These are phyloP conservation scores for Mortierella sp. DNA, from an alignment of 371 early-diverging fungal species.

Conservation along the genomic window DNA sequence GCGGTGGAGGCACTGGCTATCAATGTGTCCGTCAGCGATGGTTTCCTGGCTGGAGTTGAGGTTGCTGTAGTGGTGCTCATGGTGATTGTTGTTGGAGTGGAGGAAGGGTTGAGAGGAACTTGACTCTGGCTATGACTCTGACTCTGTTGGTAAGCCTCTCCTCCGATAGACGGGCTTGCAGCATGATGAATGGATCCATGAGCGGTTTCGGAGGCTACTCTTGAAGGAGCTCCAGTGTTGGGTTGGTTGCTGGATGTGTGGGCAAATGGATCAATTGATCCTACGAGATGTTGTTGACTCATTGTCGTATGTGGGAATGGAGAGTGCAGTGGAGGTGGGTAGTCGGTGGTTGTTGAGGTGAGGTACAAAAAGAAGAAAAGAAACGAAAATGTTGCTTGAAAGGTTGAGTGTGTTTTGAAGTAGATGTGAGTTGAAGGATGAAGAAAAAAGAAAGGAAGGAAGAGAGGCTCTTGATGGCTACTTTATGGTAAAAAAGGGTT, in stretches of 20 bases:
- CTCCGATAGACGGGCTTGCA: background rate
- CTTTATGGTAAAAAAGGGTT: too few species aligned
- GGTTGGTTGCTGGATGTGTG: background rate
- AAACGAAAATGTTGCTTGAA: background rate
- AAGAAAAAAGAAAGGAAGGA: background rate
- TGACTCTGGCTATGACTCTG: background rate
- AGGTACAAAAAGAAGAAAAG: background rate
- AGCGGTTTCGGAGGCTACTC: background rate
- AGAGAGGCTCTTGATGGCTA: background rate
- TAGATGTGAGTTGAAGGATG: background rate
- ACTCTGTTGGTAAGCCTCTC: background rate
- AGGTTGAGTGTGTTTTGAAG: background rate
- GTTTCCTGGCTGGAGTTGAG: background rate
- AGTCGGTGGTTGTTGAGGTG: background rate
- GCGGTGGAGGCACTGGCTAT: slow-evolving; percentile 21
- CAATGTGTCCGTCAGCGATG: slow-evolving; percentile 25
- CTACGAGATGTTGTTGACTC: background rate
- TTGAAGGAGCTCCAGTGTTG: background rate
- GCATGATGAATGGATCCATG: background rate
- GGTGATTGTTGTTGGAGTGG: background rate
- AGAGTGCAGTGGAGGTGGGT: too few species aligned
- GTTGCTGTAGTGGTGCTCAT: background rate
- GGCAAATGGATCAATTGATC: background rate
- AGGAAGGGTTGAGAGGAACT: background rate
- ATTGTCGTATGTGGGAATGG: background rate